Conservation (phyloP, 371 early-diverging fungal species). For the Coemansia sp. region DNA sequence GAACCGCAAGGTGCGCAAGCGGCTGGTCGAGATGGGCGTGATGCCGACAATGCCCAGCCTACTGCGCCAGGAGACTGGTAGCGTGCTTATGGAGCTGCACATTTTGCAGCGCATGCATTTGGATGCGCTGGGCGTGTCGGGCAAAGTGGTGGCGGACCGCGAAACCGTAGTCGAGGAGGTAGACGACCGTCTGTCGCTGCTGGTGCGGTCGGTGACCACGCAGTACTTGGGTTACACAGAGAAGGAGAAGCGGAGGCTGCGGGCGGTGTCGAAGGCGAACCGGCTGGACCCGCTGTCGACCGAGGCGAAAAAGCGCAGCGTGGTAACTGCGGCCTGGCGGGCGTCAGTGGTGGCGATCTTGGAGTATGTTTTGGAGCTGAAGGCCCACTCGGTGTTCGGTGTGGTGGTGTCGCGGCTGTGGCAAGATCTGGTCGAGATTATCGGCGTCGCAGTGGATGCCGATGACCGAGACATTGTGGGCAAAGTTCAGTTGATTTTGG, state of each 20-base stretch:
- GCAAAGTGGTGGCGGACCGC: slow-evolving; percentile 18
- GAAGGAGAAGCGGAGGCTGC: background rate
- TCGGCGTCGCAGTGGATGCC: slow-evolving; percentile 33
- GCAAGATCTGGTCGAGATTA: slow-evolving; percentile 21
- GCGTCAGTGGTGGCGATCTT: slow-evolving; percentile 13
- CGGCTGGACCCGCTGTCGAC: slow-evolving; percentile 8
- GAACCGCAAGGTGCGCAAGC: slow-evolving; percentile 75
- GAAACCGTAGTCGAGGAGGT: slow-evolving; percentile 39
- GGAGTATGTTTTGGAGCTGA: slow-evolving; percentile 3
- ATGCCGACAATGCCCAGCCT: slow-evolving; percentile 88
- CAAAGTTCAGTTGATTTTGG: slow-evolving; percentile 26
- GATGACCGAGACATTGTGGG: slow-evolving; percentile 36
- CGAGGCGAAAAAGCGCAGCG: slow-evolving; percentile 16
- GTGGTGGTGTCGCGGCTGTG: slow-evolving; percentile 19
- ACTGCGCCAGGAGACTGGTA: slow-evolving; percentile 69
- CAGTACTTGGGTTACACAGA: slow-evolving; percentile 21
- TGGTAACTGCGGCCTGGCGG: slow-evolving; percentile 29
- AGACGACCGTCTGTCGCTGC: slow-evolving; percentile 34
- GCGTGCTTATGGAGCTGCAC: slow-evolving; percentile 36
- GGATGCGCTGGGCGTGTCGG: slow-evolving; percentile 24
- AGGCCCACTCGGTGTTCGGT: slow-evolving; percentile 7
- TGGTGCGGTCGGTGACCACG: slow-evolving; percentile 15
- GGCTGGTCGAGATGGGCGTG: slow-evolving; percentile 79
- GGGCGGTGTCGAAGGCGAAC: slow-evolving; percentile 1
- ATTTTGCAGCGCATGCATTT: slow-evolving; percentile 48